Conservation (phyloP, 2,329 filamentous ascomycete genomes). For the Botryotinia calthae region DNA sequence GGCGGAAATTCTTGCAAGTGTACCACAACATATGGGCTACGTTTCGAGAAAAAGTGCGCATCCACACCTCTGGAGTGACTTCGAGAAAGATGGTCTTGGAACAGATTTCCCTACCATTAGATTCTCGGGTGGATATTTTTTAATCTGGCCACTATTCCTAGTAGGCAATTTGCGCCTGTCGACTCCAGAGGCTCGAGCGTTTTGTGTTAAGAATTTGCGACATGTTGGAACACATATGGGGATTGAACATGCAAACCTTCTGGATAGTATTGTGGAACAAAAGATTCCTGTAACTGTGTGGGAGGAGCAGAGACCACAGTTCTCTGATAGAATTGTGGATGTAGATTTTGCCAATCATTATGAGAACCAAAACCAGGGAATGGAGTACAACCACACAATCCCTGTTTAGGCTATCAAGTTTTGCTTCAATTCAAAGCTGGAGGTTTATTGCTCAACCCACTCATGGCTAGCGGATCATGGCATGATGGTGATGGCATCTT, state of each 20-base stretch:
- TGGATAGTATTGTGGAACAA: constrained; percentile 26
- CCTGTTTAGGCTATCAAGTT: neutral
- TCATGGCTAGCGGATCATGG: neutral
- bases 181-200: constrained; percentile 23
- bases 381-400: neutral
- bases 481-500: neutral
- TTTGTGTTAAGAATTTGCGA: constrained; percentile 29
- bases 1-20: constrained; percentile 32
- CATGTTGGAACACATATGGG: constrained; percentile 30
- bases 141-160: constrained; percentile 37
- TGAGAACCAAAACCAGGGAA: neutral
- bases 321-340: neutral
- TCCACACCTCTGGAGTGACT: neutral
- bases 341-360: neutral
- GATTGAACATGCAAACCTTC: constrained; percentile 31
- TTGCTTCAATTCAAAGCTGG: neutral
- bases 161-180: constrained; percentile 28
- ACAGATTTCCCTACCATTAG: constrained; percentile 17
- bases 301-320: neutral
- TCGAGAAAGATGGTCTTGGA: neutral
- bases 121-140: constrained; percentile 29
- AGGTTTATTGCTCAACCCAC: neutral
- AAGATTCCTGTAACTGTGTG: constrained; percentile 22
- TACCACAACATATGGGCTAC: constrained; percentile 30
- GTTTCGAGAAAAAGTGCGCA: neutral